A percentile compares a stretch with the other conserved stretches of the same genome.
These are phyloP conservation scores for Tuber magnatum DNA, from an alignment of 495 filamentous ascomycete species.

Conservation along the genomic window DNA sequence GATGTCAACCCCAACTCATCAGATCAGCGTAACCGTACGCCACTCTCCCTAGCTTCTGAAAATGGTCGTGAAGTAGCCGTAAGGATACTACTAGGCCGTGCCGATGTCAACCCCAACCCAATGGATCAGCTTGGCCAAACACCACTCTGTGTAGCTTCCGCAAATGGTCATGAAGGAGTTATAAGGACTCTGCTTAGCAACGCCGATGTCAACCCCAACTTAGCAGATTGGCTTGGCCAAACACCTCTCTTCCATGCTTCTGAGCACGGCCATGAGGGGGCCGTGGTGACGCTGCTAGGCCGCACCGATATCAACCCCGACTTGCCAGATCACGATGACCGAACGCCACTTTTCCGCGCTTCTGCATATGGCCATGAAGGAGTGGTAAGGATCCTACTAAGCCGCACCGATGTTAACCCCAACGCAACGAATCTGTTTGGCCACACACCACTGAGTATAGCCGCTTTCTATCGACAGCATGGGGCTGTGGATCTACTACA, in stretches of 20 bases:
- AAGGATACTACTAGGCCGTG: background rate
- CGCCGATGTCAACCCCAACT: background rate
- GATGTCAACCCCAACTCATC: background rate
- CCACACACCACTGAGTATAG: too few species aligned
- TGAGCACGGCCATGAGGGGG: background rate
- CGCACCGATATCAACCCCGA: too few species aligned
- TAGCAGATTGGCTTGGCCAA: background rate
- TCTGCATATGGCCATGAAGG: too few species aligned
- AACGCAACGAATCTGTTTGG: too few species aligned
- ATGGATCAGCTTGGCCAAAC: background rate
- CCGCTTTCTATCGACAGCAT: too few species aligned
- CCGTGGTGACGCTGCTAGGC: background rate
- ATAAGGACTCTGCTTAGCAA: background rate
- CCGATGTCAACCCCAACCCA: background rate
- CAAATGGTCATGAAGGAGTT: background rate
- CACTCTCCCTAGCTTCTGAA: background rate
- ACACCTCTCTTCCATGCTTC: background rate
- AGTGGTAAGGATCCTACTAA: too few species aligned
- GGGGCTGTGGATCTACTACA: too few species aligned
- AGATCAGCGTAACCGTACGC: background rate
- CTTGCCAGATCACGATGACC: too few species aligned
- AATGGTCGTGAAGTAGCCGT: background rate
- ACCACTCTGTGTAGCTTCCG: background rate
- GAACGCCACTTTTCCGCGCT: too few species aligned
- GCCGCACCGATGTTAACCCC: too few species aligned